phyloP scores from a whole-genome alignment of 2,329 filamentous ascomycete genomes.

The Cercospora brassicicola region DNA sequence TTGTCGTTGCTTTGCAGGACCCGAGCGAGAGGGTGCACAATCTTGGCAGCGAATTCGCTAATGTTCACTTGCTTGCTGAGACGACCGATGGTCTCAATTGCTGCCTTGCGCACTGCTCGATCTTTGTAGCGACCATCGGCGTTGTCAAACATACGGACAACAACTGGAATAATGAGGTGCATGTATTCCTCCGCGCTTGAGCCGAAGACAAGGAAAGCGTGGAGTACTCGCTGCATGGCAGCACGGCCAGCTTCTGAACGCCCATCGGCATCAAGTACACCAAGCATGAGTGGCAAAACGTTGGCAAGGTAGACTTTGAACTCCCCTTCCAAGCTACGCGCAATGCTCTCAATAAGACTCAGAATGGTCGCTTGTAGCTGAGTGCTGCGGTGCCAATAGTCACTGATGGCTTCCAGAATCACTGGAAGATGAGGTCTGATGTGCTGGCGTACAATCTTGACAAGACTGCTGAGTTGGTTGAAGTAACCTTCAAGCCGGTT shows the following conservation, averaged over 20 bases:
- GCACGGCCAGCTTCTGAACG: slow-evolving; percentile 63
- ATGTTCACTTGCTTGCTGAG: slow-evolving; percentile 95
- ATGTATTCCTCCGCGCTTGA: slow-evolving; percentile 97
- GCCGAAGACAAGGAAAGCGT: slow-evolving; percentile 94
- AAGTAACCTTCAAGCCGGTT: slow-evolving; percentile 82
- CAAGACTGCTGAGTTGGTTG: slow-evolving; percentile 88
- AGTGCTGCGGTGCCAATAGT: slow-evolving; percentile 82
- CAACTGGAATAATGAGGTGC: slow-evolving; percentile 95
- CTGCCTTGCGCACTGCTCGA: slow-evolving; percentile 75
- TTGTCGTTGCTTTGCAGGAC: slow-evolving; percentile 74
- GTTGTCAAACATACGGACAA: slow-evolving; percentile 92
- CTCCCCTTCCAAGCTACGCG: slow-evolving; percentile 89
- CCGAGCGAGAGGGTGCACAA: slow-evolving; percentile 88
- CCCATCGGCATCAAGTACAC: slow-evolving; percentile 82
- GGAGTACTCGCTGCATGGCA: slow-evolving; percentile 66
- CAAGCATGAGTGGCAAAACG: slow-evolving; percentile 88
- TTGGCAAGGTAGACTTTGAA: slow-evolving; percentile 95
- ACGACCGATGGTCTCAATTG: slow-evolving; percentile 92
- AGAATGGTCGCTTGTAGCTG: slow-evolving; percentile 88
- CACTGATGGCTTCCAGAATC: slow-evolving; percentile 81
- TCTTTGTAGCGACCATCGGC: slow-evolving; percentile 33
- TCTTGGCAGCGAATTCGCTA: slow-evolving; percentile 93
- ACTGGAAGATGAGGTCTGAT: slow-evolving; percentile 86
- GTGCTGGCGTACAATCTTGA: slow-evolving; percentile 93
- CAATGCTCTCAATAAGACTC: slow-evolving; percentile 88